Conservation (phyloP, 192 early-diverging fungal genomes). For the Backusella psychrophila region DNA sequence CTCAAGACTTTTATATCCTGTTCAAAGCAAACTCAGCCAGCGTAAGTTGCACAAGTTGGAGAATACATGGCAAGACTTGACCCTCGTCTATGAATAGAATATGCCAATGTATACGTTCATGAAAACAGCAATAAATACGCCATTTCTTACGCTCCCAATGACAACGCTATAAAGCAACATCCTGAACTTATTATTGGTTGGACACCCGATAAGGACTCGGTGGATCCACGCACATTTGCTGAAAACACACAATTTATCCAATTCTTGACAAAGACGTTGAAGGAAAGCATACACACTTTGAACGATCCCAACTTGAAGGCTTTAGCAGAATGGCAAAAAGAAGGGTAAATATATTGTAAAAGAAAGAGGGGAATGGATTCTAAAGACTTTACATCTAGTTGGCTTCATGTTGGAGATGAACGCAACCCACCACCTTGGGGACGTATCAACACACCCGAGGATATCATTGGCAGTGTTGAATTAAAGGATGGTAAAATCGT, state of each 20-base stretch:
- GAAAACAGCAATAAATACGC: constrained; percentile 16
- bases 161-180: neutral
- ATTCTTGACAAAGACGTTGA: constrained; percentile 24
- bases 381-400: constrained; percentile 1
- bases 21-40: neutral
- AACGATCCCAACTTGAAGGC: constrained; percentile 34
- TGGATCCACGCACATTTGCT: constrained; percentile 28
- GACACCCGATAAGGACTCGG: constrained; percentile 13
- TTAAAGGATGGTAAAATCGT: constrained; percentile 48
- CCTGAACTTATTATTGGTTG: constrained; percentile 33
- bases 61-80: neutral
- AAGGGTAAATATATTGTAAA: constrained; percentile 24
- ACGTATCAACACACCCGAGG: constrained; percentile 56
- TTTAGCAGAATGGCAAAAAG: constrained; percentile 37
- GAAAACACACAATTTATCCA: constrained; percentile 32
- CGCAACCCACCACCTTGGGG: constrained; percentile 41
- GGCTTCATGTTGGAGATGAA: constrained; percentile 40
- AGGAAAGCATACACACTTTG: constrained; percentile 26
- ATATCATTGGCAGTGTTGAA: constrained; percentile 61
- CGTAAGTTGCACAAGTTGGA: neutral
- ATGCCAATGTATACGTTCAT: neutral
- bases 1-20: neutral
- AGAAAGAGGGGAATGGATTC: neutral
- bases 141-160: constrained; percentile 4
- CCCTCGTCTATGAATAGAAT: neutral